Evolutionary conservation across 2,329 filamentous ascomycete genomes (phyloP).

Genomic region (Nemania diffusa): DNA sequence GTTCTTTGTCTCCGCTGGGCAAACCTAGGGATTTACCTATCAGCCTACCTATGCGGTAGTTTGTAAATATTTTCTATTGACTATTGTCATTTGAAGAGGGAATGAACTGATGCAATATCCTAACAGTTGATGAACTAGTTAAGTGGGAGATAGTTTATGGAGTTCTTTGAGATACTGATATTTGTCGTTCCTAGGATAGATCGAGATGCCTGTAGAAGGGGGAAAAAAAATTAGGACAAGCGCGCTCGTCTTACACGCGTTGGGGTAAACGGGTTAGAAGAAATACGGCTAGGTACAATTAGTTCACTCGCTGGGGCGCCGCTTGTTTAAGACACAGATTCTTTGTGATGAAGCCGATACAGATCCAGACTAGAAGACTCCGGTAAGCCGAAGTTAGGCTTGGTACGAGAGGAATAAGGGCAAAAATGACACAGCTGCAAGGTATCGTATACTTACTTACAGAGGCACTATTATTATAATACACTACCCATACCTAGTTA

Average conservation of each 20-base stretch:
- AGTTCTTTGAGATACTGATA: neutral
- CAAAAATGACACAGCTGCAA: conserved; percentile 1
- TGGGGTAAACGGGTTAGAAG: neutral
- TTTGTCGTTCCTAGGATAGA: neutral
- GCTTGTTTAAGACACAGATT: neutral
- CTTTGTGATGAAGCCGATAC: neutral
- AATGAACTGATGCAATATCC: neutral
- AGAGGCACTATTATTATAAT: too few species aligned
- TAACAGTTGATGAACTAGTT: neutral
- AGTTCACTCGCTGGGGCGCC: neutral
- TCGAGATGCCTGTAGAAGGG: neutral
- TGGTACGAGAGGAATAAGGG: conserved; percentile 1
- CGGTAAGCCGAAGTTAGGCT: neutral
- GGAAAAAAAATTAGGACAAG: neutral
- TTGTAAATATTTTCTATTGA: neutral
- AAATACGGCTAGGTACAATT: neutral
- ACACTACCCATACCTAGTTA: neutral
- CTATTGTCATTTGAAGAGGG: neutral
- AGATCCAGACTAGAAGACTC: neutral
- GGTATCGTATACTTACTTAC: conserved; percentile 14
- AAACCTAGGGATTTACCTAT: neutral
- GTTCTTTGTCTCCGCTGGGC: neutral
- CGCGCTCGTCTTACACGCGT: neutral
- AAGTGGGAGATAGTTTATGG: neutral
- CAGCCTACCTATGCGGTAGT: neutral